Base-by-base conservation (phyloP, 2,329 filamentous ascomycete species). In the Geosmithia putterillii region DNA sequence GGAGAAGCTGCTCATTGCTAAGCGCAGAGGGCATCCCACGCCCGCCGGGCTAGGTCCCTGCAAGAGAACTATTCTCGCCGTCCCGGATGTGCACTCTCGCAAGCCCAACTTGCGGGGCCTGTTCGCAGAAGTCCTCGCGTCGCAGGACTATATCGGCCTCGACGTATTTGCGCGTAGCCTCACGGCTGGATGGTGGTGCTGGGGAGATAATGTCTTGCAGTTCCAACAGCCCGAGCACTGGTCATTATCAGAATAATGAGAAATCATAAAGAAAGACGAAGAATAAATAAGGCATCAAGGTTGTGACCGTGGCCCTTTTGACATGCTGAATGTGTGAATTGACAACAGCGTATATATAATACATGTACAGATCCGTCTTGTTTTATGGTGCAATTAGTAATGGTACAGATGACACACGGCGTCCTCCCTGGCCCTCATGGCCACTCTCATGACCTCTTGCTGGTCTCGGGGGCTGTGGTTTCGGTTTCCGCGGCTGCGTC, bases 91-190 rank as follows among this genome's bases (percentile, higher is more conserved):
- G 4, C 86, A 92, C 59, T 89, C 85, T 1, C 67, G 85, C 40
- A 92, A 92, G 56, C 86, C 86, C 3, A 85, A 79, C 52, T 55
- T 90, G 44, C 77, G 79, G 46, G 53, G 59, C 2, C 50, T 86
- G 19, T 73, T 87, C 41, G 69, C 73, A 43, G 61, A 68, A 4
- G 52, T 79, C n/a, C 52, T 85, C 22, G 64, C 65, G 1, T 49
- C 54, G 3, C 10, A 3, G 58, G 65, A 2, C 81, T 18, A 77
- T 50, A 54, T 57, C 15, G 83, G 73, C 2, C 63, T 89, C n/a
- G 86, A 92, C 59, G 67, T 89, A 2, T 92, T 90, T 62, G 82
- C 84, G 2, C 70, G 86, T 44, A 78, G 83, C 55, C 61, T 87
- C 38, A 86, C 84, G 2, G 71, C 76, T 7, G 82, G 82, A 0